phyloP scores from a whole-genome alignment of 2,329 filamentous ascomycete species.

The Kalmusia sp. region DNA sequence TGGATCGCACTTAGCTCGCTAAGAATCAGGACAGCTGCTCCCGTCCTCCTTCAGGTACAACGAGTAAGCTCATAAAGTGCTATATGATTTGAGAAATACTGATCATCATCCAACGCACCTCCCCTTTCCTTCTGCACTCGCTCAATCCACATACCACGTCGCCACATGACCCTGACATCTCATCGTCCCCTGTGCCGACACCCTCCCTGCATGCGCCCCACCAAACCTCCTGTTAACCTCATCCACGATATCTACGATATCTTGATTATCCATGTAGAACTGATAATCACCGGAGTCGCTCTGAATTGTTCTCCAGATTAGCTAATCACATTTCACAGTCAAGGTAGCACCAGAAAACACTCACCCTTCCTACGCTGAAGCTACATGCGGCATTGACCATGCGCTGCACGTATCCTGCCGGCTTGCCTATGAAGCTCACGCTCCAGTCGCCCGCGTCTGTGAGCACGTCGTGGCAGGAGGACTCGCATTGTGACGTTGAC shows the following conservation, averaged over 20 bases:
- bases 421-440: constrained; percentile 21
- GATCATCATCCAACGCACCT: too few species aligned
- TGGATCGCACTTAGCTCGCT: too few species aligned
- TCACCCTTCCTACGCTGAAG: constrained; percentile 22
- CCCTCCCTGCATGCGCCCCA: constrained; percentile 20
- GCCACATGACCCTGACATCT: constrained; percentile 22
- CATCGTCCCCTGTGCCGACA: constrained; percentile 27
- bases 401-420: constrained; percentile 23
- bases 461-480: constrained; percentile 20
- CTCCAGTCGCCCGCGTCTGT: constrained; percentile 30
- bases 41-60: too few species aligned
- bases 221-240: constrained; percentile 27
- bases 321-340: not conserved
- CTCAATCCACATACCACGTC: constrained; percentile 25
- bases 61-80: too few species aligned
- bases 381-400: constrained; percentile 20
- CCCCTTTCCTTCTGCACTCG: not conserved
- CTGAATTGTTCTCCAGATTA: too few species aligned
- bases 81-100: too few species aligned
- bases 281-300: constrained; percentile 20
- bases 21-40: too few species aligned
- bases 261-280: constrained; percentile 30
- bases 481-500: constrained; percentile 18
- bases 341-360: not conserved
- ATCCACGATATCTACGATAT: constrained; percentile 30